Percentiles rank a stretch among this genome's conserved stretches.
Conservation (phyloP, 164 flowering plant genomes). For the Cinnamomum micranthum region DNA sequence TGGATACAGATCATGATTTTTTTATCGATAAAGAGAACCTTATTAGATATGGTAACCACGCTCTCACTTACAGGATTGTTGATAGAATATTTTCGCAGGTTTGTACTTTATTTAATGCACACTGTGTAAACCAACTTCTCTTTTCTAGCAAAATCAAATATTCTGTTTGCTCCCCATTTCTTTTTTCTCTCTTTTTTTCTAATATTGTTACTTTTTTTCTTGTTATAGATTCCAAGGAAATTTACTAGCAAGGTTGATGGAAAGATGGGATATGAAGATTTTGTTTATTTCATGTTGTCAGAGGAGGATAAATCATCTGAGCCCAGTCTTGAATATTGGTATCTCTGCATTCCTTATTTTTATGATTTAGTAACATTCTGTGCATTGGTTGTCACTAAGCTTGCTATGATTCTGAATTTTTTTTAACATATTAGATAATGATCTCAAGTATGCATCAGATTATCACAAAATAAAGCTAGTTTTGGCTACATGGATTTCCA, state of each 20-base stretch:
- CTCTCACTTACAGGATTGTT: too few relatives aligned
- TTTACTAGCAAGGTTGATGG: constrained; percentile 87
- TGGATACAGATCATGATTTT: too few relatives aligned
- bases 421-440: too few relatives aligned
- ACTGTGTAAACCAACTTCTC: too few relatives aligned
- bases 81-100: too few relatives aligned
- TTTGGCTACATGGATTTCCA: too few relatives aligned
- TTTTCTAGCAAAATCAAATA: background rate
- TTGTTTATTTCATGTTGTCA: constrained; percentile 90
- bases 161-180: background rate
- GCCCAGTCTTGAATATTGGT: constrained; percentile 95
- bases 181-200: background rate
- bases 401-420: too few relatives aligned
- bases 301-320: constrained; percentile 96
- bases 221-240: constrained; percentile 68
- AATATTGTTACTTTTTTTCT: constrained; percentile 2
- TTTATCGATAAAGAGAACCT: too few relatives aligned
- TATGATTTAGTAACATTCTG: background rate
- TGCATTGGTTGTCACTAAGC: background rate
- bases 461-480: too few relatives aligned
- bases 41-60: too few relatives aligned
- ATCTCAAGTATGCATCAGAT: too few relatives aligned
- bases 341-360: constrained; percentile 7
- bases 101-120: too few relatives aligned
- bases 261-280: constrained; percentile 98